phyloP scores from a whole-genome alignment of 352 stramenopile species.

The Phytophthora kernoviae region DNA sequence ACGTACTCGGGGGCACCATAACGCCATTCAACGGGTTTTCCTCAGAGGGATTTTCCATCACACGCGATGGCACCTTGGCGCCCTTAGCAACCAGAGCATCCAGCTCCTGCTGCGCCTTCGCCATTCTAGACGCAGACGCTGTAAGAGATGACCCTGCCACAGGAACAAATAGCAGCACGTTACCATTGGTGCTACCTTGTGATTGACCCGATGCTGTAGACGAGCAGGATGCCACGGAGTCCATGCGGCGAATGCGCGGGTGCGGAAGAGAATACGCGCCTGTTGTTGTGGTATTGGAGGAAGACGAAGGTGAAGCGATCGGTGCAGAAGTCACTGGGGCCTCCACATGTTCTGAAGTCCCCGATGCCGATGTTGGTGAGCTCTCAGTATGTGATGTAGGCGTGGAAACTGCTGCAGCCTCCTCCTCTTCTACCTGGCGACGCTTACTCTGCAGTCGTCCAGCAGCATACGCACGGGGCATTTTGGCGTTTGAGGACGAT shows the following conservation, averaged over 20 bases:
- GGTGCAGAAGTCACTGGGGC: background rate
- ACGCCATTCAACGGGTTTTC: constrained; percentile 53
- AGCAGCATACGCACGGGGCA: constrained; percentile 32
- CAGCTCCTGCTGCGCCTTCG: constrained; percentile 62
- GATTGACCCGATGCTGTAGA: constrained; percentile 33
- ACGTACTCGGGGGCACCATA: constrained; percentile 75
- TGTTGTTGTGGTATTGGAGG: background rate
- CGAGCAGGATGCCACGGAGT: constrained; percentile 33
- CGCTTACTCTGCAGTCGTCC: constrained; percentile 29
- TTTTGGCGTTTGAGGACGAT: constrained; percentile 37
- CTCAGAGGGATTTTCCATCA: constrained; percentile 27
- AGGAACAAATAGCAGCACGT: constrained; percentile 78
- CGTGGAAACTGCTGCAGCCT: constrained; percentile 27
- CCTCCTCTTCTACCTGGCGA: constrained; percentile 29
- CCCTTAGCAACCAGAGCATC: constrained; percentile 54
- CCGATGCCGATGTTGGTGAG: constrained; percentile 26
- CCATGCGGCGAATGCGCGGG: constrained; percentile 22
- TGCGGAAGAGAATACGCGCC: constrained; percentile 2
- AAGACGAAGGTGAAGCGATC: background rate
- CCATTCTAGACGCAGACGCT: constrained; percentile 64
- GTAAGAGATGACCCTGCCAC: constrained; percentile 70
- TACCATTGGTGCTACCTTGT: constrained; percentile 35
- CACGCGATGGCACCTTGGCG: constrained; percentile 58
- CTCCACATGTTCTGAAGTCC: constrained; percentile 22
- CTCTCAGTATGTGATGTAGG: constrained; percentile 27